Percentiles rank a stretch among this genome's conserved stretches.
phyloP scores from a whole-genome alignment of 768 basidiomycete species.

The Suillus sp. region DNA sequence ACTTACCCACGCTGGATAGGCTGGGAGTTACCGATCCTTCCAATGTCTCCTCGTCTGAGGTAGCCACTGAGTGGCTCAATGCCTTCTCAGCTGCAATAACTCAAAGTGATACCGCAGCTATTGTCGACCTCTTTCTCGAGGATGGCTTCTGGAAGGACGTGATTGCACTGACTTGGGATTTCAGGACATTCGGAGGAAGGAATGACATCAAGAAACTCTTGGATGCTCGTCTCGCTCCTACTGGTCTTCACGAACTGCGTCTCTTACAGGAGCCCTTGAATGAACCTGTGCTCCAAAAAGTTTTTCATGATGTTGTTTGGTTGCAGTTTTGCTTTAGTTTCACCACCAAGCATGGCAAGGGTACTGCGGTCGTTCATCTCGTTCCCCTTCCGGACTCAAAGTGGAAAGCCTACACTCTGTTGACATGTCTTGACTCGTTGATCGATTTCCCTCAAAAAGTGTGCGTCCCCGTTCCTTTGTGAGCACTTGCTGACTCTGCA shows the following conservation, averaged over 20 bases:
- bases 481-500: slow-evolving; percentile 4
- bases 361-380: slow-evolving; percentile 55
- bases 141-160: slow-evolving; percentile 53
- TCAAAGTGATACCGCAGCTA: slow-evolving; percentile 19
- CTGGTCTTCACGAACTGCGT: slow-evolving; percentile 20
- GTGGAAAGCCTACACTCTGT: slow-evolving; percentile 66
- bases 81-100: slow-evolving; percentile 26
- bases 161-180: slow-evolving; percentile 56
- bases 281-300: slow-evolving; percentile 36
- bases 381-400: slow-evolving; percentile 42
- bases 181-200: slow-evolving; percentile 49
- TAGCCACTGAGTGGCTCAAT: slow-evolving; percentile 29
- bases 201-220: slow-evolving; percentile 42
- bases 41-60: slow-evolving; percentile 21
- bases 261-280: slow-evolving; percentile 29
- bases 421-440: slow-evolving; percentile 62
- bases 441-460: slow-evolving; percentile 56
- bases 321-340: slow-evolving; percentile 59
- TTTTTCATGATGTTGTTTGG: slow-evolving; percentile 60
- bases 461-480: neutral
- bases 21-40: slow-evolving; percentile 27
- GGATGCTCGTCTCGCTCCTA: slow-evolving; percentile 37
- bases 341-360: slow-evolving; percentile 48
- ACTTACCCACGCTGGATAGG: slow-evolving; percentile 32
- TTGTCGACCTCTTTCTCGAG: slow-evolving; percentile 32